These are phyloP conservation scores for Arabidopsis suecica DNA, from an alignment of 345 rosid species.

Conservation along the genomic window DNA sequence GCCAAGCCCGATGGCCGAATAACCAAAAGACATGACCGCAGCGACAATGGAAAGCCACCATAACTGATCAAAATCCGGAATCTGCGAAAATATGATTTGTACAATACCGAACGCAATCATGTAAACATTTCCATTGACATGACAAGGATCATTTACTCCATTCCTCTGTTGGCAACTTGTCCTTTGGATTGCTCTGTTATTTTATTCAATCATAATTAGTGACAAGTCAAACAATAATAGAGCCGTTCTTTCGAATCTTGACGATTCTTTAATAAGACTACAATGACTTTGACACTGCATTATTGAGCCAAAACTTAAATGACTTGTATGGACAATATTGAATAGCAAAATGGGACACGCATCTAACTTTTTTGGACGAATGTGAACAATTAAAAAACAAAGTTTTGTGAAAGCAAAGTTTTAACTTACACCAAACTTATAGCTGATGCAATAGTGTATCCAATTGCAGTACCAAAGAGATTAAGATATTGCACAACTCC, in stretches of 20 bases:
- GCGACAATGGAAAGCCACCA: conserved; percentile 86
- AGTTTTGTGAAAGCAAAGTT: conserved; percentile 12
- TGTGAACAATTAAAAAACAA: background rate
- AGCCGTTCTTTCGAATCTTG: conserved; percentile 7
- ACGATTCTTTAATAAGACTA: conserved; percentile 18
- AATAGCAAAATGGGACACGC: conserved; percentile 39
- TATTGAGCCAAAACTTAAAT: conserved; percentile 22
- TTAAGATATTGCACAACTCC: conserved; percentile 70
- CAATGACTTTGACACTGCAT: conserved; percentile 29
- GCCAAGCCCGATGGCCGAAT: conserved; percentile 75
- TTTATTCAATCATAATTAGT: background rate
- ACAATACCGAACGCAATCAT: conserved; percentile 70
- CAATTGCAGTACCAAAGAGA: conserved; percentile 77
- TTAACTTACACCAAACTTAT: conserved; percentile 67
- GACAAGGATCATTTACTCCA: conserved; percentile 56
- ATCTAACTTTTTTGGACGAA: conserved; percentile 27
- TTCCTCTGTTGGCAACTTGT: conserved; percentile 61
- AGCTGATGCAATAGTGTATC: conserved; percentile 78
- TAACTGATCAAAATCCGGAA: conserved; percentile 78
- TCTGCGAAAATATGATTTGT: conserved; percentile 71
- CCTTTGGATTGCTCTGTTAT: conserved; percentile 67
- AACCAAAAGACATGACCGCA: conserved; percentile 83
- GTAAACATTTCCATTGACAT: conserved; percentile 57
- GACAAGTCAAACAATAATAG: conserved; percentile 13
- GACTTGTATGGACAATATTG: conserved; percentile 15